Base-by-base conservation (phyloP, 495 filamentous ascomycete species). In the Neurospora africana region DNA sequence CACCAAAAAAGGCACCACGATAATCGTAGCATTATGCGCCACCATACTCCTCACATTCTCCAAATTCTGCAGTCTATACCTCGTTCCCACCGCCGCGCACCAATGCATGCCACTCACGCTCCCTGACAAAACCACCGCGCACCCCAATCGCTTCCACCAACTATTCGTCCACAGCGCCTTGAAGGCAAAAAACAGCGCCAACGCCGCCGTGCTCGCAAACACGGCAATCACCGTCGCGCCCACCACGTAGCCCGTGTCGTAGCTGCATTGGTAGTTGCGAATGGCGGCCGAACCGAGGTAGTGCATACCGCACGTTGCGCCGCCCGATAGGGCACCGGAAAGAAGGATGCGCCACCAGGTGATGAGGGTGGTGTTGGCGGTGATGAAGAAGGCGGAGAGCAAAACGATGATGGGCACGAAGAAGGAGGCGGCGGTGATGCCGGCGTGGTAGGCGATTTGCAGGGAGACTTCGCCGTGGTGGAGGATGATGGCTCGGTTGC, bases 71-170 rank as follows among this genome's bases (percentile, higher is more conserved):
- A 86, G 71, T n/a, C 77, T 81, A 77, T 94, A 95, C 4, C 76
- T 69, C 2, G 92, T 94, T 8, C 93, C 93, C 17, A 89, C 81
- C 4, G 90, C 85, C 17, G 92, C 93, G 21, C 89, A 89, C 92
- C 93, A 97, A 77, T 97, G 93, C 93, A 97, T 95, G 3, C 91
- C 92, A 23, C 89, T 92, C 4, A 95, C 92, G 41, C 91, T 91
- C 17, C 84, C 81, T 33, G 92, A 91, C 41, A 97, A 83, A 8
- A 94, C 70, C 33, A 86, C 77, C 8, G 91, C 92, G 75, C 89
- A 92, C 4, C 89, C 70, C 27, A 84, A 77, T 72, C 93, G 84
- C 75, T 91, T 92, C 90, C 89, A 93, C 89, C 89, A 92, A 17
- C 83, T 86, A 78, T 91, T 91, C 23, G 89, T 92, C 92, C 94